Evolutionary conservation across 805 yeast genomes (phyloP).

Genomic region (Saccharomycopsis microspora): DNA sequence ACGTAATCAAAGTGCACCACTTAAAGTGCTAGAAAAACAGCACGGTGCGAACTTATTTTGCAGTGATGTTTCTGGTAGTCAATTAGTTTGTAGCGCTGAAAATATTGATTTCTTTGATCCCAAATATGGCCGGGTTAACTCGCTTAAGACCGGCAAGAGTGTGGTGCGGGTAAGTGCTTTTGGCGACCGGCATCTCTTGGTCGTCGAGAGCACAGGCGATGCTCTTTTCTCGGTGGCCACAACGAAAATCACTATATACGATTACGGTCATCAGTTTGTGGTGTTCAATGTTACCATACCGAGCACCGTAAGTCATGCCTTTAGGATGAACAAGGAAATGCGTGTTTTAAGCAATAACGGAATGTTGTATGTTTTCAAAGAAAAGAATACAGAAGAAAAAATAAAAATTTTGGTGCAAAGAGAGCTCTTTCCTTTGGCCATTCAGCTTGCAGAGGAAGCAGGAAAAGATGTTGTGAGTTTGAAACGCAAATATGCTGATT

Average conservation of each 20-base stretch:
- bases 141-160: constrained; percentile 15
- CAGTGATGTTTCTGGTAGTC: constrained; percentile 24
- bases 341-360: constrained; percentile 69
- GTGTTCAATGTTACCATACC: constrained; percentile 63
- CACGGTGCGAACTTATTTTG: constrained; percentile 42
- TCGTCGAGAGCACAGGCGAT: constrained; percentile 35
- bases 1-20: constrained; percentile 57
- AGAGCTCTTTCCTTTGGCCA: constrained; percentile 62
- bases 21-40: constrained; percentile 31
- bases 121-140: constrained; percentile 14
- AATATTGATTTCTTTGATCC: constrained; percentile 15
- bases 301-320: constrained; percentile 46
- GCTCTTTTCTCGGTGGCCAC: constrained; percentile 6
- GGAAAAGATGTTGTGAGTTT: constrained; percentile 28
- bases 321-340: constrained; percentile 36
- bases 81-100: not conserved
- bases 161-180: constrained; percentile 6
- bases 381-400: constrained; percentile 55
- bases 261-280: constrained; percentile 55
- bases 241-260: constrained; percentile 38
- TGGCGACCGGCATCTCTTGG: constrained; percentile 33
- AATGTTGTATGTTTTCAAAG: constrained; percentile 52
- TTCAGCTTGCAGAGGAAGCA: constrained; percentile 44
- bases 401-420: constrained; percentile 57
- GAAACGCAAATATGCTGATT: constrained; percentile 58